Evolutionary conservation across 2,329 filamentous ascomycete genomes (phyloP).

Genomic region (Sporothrix humicola): DNA sequence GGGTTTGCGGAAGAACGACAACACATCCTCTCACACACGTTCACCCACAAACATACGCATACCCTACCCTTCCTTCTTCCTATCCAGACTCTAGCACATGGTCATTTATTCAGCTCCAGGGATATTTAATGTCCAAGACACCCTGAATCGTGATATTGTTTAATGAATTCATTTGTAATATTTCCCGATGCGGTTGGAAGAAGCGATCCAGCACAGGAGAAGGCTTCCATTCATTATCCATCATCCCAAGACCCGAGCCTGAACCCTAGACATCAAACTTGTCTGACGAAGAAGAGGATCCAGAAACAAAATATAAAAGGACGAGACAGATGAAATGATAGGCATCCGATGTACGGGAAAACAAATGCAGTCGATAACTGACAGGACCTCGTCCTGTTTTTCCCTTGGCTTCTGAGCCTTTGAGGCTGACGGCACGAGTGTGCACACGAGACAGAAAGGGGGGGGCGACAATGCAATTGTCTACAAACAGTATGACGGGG

Average conservation of each 20-base stretch:
- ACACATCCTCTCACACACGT: slow-evolving; percentile 13
- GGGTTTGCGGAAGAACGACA: not conserved
- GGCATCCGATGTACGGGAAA: not conserved
- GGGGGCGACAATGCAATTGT: not conserved
- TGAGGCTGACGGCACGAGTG: not conserved
- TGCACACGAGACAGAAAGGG: not conserved
- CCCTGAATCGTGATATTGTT: not conserved
- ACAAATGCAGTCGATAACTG: slow-evolving; percentile 20
- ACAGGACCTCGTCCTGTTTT: not conserved
- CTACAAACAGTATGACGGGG: not conserved
- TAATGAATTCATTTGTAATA: not conserved
- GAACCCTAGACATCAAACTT: not conserved
- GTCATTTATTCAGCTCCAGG: not conserved
- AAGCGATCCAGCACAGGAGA: not conserved
- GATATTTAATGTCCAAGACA: not conserved
- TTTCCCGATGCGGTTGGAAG: not conserved
- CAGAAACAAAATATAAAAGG: not conserved
- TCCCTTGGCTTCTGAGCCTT: not conserved
- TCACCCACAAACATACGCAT: not conserved
- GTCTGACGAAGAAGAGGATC: not conserved
- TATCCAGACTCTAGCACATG: too few species aligned
- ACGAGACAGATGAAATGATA: not conserved
- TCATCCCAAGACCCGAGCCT: too few species aligned
- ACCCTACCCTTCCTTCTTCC: not conserved
- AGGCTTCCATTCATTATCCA: too few species aligned